Base-by-base conservation (phyloP, 768 basidiomycete species). In the Termitomyces sp. region DNA sequence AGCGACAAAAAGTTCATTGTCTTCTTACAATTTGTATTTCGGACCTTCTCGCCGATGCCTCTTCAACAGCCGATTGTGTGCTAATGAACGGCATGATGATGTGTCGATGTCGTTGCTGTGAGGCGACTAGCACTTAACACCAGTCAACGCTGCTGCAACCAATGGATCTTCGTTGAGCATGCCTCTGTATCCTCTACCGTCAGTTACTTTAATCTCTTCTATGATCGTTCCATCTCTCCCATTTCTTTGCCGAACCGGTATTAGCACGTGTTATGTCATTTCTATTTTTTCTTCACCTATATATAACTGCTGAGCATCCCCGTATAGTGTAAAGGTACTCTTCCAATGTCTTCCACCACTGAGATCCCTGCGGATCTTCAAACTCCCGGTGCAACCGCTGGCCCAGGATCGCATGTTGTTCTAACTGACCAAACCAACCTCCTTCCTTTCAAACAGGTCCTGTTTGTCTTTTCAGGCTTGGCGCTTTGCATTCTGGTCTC, bases 351-450 rank as follows among this genome's bases (percentile, higher is more conserved):
- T 7, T 30, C 44, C 12, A 28, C 43, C 37, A 38, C 35, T 21
- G 11, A 43, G 19, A 40, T 37, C 6, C 17, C 37, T 47, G 31
- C 14, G 26, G 4, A 57, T 31, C 31, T 4, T 15, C 7, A 31
- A n/a, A 21, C 46, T 14, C 5, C 40, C 5, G 38, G 35, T 37
- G 9, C 17, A n/a, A 15, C 26, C 8, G 15, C 41, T 15, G n/a
- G 6, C 9, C 52, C 42, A 42, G 37, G 23, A 53, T 19, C 28
- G 15, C 55, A 58, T 38, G 47, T 58, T 14, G 30, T 55, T 17
- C 64, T 87, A 50, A 86, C 86, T 11, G 89, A 91, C 72, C 87
- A 91, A 68, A 89, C 87, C 4, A 89, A 91, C 64, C 75, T 88
- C 12, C 75, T 89, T 5, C 87, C 87, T 0, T 79, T 82, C 66